These are phyloP conservation scores for Mucor sp. DNA, from an alignment of 371 early-diverging fungal species.

Conservation along the genomic window DNA sequence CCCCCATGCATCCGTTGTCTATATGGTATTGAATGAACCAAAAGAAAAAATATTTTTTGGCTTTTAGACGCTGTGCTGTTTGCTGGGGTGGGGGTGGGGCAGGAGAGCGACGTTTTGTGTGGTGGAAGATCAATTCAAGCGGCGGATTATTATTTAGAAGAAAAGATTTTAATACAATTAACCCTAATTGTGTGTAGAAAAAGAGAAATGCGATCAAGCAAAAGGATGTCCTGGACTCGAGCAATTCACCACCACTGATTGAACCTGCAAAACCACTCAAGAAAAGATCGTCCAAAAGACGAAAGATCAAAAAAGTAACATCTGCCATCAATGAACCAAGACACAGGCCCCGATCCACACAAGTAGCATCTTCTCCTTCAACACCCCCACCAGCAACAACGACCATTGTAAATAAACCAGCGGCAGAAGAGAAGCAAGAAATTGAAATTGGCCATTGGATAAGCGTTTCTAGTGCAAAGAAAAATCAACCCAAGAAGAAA, in stretches of 20 bases:
- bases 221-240: background rate
- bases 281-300: conserved; percentile 2
- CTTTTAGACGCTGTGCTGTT: background rate
- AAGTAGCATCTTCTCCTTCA: background rate
- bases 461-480: background rate
- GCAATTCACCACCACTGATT: background rate
- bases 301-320: conserved; percentile 3
- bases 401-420: conserved; percentile 5
- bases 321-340: background rate
- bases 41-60: background rate
- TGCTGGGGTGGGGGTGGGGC: conserved; percentile 3
- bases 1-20: conserved; percentile 2
- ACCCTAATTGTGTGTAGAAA: background rate
- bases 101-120: background rate
- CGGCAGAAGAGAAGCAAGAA: background rate
- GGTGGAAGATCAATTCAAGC: conserved; percentile 6
- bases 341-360: background rate
- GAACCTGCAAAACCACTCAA: background rate
- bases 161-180: background rate
- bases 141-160: conserved; percentile 5
- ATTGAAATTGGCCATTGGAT: background rate
- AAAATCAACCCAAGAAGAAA: background rate
- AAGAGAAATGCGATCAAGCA: background rate
- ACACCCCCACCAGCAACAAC: background rate
- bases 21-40: background rate